Percentiles rank a stretch among this genome's conserved stretches.
Conservation (phyloP, 2,329 filamentous ascomycete species). For the Fusarium subglutinans region DNA sequence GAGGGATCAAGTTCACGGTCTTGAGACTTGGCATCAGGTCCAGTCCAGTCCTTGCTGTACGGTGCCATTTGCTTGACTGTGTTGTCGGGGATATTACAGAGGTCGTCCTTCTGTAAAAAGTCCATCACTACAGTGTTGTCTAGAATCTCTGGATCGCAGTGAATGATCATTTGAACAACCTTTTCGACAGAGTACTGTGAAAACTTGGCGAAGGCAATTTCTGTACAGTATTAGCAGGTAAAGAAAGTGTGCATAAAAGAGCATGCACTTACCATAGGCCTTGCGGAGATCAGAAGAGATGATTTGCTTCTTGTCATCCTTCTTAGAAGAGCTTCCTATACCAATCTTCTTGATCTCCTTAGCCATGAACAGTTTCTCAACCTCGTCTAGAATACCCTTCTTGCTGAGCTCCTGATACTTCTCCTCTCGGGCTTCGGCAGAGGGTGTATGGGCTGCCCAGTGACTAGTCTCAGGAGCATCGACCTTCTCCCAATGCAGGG, state of each 20-base stretch:
- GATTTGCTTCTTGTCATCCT: slow-evolving; percentile 96
- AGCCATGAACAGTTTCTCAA: slow-evolving; percentile 96
- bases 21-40: slow-evolving; percentile 80
- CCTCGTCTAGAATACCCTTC: slow-evolving; percentile 96
- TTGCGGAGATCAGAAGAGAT: slow-evolving; percentile 91
- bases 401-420: slow-evolving; percentile 93
- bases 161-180: slow-evolving; percentile 91
- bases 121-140: slow-evolving; percentile 96
- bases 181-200: slow-evolving; percentile 86
- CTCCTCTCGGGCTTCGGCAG: slow-evolving; percentile 89
- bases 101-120: slow-evolving; percentile 90
- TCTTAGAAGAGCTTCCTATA: slow-evolving; percentile 70
- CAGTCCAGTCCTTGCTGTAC: slow-evolving; percentile 97
- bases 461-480: slow-evolving; percentile 91
- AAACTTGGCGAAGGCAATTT: slow-evolving; percentile 94
- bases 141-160: slow-evolving; percentile 89
- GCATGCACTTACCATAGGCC: slow-evolving; percentile 71
- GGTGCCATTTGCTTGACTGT: slow-evolving; percentile 90
- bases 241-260: not conserved
- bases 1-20: slow-evolving; percentile 84
- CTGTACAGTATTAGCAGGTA: slow-evolving; percentile 51
- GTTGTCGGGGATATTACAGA: slow-evolving; percentile 93
- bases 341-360: slow-evolving; percentile 95
- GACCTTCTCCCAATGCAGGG: slow-evolving; percentile 98
- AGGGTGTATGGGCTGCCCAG: slow-evolving; percentile 88